phyloP scores from a whole-genome alignment of 352 stramenopile genomes.

The Elongisporangium undulatum region DNA sequence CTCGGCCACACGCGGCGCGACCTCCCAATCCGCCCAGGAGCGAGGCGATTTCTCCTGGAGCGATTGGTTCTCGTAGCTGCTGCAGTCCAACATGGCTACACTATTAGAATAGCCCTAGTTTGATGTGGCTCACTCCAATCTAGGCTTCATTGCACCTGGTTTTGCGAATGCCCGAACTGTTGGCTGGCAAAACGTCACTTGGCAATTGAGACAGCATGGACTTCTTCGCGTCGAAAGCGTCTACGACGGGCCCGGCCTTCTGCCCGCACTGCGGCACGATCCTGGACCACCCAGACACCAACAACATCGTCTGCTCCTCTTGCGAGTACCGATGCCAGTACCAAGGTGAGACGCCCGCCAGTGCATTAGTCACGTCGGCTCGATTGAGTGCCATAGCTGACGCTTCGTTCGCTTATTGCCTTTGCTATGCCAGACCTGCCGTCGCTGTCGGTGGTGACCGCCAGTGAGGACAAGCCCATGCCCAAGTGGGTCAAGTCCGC shows the following conservation, averaged over 20 bases:
- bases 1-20: conserved; percentile 15
- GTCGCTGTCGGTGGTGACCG: conserved; percentile 69
- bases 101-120: neutral
- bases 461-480: conserved; percentile 68
- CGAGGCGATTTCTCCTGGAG: conserved; percentile 62
- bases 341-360: conserved; percentile 36
- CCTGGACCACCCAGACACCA: conserved; percentile 82
- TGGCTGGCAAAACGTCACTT: neutral
- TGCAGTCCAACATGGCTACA: neutral
- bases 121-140: neutral
- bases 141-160: neutral
- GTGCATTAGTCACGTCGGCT: neutral
- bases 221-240: conserved; percentile 64
- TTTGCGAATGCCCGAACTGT: neutral
- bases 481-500: conserved; percentile 80
- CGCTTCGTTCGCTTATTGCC: neutral
- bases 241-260: conserved; percentile 72
- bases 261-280: conserved; percentile 87
- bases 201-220: conserved; percentile 27
- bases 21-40: conserved; percentile 34
- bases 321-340: conserved; percentile 86
- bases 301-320: conserved; percentile 83
- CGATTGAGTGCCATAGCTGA: conserved; percentile 6
- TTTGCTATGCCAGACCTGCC: conserved; percentile 61
- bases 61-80: conserved; percentile 67